Evolutionary conservation across 805 yeast genomes (phyloP).

Genomic region (Scheffersomyces amazonensis): DNA sequence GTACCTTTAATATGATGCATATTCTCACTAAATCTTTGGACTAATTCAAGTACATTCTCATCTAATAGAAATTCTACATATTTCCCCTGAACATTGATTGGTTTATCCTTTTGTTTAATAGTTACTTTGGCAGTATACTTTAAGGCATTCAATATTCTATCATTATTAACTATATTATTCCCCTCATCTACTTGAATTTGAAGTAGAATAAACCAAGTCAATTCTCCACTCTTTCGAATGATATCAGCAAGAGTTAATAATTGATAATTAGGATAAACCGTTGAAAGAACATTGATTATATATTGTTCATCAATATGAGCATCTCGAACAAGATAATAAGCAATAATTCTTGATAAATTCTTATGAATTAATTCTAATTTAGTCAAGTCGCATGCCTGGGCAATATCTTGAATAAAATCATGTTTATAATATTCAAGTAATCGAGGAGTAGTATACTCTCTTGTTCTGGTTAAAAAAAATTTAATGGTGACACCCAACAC

Average conservation of each 20-base stretch:
- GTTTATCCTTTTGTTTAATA: conserved; percentile 13
- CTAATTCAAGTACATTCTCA: conserved; percentile 66
- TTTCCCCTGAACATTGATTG: conserved; percentile 4
- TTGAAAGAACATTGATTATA: conserved; percentile 50
- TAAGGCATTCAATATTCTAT: conserved; percentile 42
- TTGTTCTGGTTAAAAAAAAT: conserved; percentile 66
- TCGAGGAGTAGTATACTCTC: conserved; percentile 72
- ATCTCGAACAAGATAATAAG: conserved; percentile 53
- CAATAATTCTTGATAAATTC: conserved; percentile 52
- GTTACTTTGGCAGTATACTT: conserved; percentile 32
- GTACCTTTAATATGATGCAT: conserved; percentile 72
- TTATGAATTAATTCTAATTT: conserved; percentile 47
- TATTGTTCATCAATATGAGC: conserved; percentile 46
- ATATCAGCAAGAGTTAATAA: conserved; percentile 28
- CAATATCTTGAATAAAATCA: conserved; percentile 63
- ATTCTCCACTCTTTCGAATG: conserved; percentile 35
- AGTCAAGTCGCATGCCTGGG: conserved; percentile 45
- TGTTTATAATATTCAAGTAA: conserved; percentile 63
- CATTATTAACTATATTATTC: conserved; percentile 26
- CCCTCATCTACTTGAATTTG: conserved; percentile 28
- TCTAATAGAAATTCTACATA: conserved; percentile 37
- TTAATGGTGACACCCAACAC: conserved; percentile 60
- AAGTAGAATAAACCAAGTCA: conserved; percentile 33
- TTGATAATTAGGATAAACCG: conserved; percentile 49
- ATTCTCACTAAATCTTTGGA: conserved; percentile 75